Percentiles rank a stretch among this genome's conserved stretches.
Evolutionary conservation across 257 asterid species (phyloP).

Genomic region (Nicotiana attenuata): DNA sequence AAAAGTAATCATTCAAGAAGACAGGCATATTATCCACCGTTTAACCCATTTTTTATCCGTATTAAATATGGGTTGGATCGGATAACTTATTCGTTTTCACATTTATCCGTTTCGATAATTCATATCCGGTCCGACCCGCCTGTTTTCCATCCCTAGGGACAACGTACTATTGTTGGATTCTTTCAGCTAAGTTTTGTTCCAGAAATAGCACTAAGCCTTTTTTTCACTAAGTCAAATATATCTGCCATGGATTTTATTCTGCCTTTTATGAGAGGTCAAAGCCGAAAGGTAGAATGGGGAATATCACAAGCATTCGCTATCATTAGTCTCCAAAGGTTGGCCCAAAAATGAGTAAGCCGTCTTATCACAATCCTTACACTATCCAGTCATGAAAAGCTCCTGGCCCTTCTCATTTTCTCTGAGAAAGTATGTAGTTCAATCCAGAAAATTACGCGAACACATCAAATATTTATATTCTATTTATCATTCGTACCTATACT

Average conservation of each 20-base stretch:
- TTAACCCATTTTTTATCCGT: no score
- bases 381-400: no score
- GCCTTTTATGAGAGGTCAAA: constrained; percentile 18
- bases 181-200: background rate
- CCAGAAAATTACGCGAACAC: no score
- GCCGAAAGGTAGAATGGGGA: background rate
- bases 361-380: no score
- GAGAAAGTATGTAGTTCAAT: background rate
- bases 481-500: no score
- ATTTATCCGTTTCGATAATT: no score
- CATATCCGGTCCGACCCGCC: no score
- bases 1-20: no score
- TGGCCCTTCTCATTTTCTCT: background rate
- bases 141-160: background rate
- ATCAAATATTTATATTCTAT: no score
- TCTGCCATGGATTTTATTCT: constrained; percentile 8
- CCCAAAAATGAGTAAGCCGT: background rate
- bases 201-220: background rate
- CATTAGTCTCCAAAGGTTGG: background rate
- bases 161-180: constrained; percentile 10
- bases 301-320: background rate
- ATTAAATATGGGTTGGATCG: no score
- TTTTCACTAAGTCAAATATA: constrained; percentile 12
- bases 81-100: no score
- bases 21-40: rapidly evolving